These are phyloP conservation scores for Puccinia triticina DNA, from an alignment of 1,284 basidiomycete species.

Conservation along the genomic window DNA sequence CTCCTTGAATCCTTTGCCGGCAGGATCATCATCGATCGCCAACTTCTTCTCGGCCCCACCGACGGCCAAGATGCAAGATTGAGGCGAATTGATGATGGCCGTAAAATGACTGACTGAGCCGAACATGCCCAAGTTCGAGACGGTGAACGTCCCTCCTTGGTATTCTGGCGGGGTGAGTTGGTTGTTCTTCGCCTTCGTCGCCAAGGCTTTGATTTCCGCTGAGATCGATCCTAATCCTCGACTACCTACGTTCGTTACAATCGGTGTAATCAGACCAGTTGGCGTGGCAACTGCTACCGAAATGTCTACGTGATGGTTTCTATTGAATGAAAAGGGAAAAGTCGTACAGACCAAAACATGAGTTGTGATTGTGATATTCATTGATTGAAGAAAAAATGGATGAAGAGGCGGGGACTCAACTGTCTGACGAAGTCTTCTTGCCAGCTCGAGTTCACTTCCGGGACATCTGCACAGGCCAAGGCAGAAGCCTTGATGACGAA, in stretches of 20 bases:
- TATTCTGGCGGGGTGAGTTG: conserved; percentile 95
- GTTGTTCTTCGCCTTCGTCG: conserved; percentile 91
- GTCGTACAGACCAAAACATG: background rate
- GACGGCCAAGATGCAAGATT: conserved; percentile 95
- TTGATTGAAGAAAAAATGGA: background rate
- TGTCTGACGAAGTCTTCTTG: conserved; percentile 91
- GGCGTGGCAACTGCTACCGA: conserved; percentile 96
- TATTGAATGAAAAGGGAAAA: conserved; percentile 58
- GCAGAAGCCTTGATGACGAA: conserved; percentile 95
- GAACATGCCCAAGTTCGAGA: conserved; percentile 99
- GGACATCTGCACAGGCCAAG: conserved; percentile 88
- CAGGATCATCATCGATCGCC: conserved; percentile 83
- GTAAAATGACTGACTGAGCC: conserved; percentile 82
- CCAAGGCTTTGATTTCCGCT: conserved; percentile 85
- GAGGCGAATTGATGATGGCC: conserved; percentile 98
- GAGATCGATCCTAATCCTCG: conserved; percentile 93
- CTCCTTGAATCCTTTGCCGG: conserved; percentile 84
- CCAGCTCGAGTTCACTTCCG: conserved; percentile 98
- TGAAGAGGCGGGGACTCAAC: conserved; percentile 65
- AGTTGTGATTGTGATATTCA: background rate
- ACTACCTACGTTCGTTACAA: conserved; percentile 86
- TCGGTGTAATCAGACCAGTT: conserved; percentile 94
- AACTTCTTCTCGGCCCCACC: conserved; percentile 84
- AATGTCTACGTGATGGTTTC: conserved; percentile 95
- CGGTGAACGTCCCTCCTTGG: conserved; percentile 96